Evolutionary conservation across 1,284 basidiomycete species (phyloP), one percentile per base, ranked within the genome.

Genomic region (Tilletia walkeri): DNA sequence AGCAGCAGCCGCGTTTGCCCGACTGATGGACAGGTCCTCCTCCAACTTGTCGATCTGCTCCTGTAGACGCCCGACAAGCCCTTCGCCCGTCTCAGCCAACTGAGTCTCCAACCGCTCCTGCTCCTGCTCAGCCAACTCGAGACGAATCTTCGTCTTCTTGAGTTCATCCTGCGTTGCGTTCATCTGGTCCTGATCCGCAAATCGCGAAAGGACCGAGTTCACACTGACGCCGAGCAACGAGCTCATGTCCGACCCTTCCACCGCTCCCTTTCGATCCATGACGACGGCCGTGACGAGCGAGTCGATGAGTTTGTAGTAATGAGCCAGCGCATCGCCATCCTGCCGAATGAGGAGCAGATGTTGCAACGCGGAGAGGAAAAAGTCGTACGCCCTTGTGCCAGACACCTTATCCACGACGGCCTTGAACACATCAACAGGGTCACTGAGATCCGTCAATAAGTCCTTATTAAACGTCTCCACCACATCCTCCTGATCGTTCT

Each of bases 271-370:
- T 67, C 86, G 85, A 84, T 96, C 94, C 85, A 97, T 89, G 34
- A 98, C 94, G 61, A 99, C 90, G 77, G 95, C 92, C 45, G 93
- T 90, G 65, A 99, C 89, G 66, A 98, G 87, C n/a, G 92, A 90
- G 83, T 98, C 94, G 78, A 99, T 88, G 65, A 99, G 88, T 84
- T 94, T 93, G 84, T 92, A 97, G 84, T 95, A 93, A 78, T 94
- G 91, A 45, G 90, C 88, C 45, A 91, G 90, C 16, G 71, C 70
- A 36, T 83, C 80, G 2, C 91, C 92, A 72, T 97, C 93, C 76
- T 92, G 91, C 72, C 91, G 89, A 75, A 99, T 93, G 72, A 99
- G 88, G 48, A 98, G 86, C 69, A 99, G 84, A 84, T 98, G 95
- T 80, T 95, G 93, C 87, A 99, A 88, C 80, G 93, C 91, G 36